A percentile compares a stretch with the other conserved stretches of the same genome.
Conservation (phyloP, 805 yeast genomes). For the Candida easanensis region DNA sequence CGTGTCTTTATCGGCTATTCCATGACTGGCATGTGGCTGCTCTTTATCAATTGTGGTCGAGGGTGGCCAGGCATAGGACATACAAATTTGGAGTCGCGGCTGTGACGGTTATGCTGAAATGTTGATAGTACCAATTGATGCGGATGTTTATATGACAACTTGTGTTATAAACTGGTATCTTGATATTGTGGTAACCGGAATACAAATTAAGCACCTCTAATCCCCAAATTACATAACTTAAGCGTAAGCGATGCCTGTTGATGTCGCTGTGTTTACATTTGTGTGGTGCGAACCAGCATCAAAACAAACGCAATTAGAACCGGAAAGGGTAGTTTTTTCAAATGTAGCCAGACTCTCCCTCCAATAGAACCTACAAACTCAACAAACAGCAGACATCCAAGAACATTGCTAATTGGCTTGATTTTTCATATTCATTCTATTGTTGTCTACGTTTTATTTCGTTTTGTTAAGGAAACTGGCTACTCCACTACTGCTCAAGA, state of each 20-base stretch:
- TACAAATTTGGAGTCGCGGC: not conserved
- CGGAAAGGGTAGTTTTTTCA: conserved; percentile 1
- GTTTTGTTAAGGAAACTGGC: no score
- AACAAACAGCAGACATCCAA: no score
- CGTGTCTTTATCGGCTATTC: not conserved
- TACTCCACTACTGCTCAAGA: not conserved
- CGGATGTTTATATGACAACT: not conserved
- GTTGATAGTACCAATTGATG: not conserved
- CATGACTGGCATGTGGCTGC: conserved; percentile 9
- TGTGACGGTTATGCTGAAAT: conserved; percentile 10
- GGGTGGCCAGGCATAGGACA: conserved; percentile 2
- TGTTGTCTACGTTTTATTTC: no score
- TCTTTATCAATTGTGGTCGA: conserved; percentile 7
- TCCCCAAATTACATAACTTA: no score
- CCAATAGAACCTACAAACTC: no score
- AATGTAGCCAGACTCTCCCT: no score
- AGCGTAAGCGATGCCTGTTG: no score
- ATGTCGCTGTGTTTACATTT: not conserved
- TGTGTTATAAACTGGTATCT: no score
- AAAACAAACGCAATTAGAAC: not conserved
- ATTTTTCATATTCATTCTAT: no score
- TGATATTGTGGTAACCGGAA: no score
- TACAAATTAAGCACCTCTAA: not conserved
- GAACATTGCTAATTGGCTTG: no score
- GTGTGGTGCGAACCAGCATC: conserved; percentile 1